Conservation (phyloP, 495 filamentous ascomycete species). For the Aspergillus saccharolyticus region DNA sequence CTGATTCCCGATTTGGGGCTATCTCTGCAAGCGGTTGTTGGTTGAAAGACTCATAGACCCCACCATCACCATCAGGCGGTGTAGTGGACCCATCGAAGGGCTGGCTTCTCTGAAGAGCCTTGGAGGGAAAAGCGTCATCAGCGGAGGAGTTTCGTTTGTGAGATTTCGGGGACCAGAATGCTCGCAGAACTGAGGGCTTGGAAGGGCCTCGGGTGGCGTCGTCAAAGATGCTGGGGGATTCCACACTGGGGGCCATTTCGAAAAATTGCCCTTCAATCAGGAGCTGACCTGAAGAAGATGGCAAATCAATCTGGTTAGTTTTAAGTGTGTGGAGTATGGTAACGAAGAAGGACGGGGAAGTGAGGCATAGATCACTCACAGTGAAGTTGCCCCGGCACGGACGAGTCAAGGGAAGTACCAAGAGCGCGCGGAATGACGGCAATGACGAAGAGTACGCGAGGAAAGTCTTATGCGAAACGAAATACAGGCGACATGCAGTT, state of each 20-base stretch:
- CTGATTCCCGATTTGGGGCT: slow-evolving; percentile 34
- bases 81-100: slow-evolving; percentile 17
- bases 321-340: slow-evolving; percentile 4
- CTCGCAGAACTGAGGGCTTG: slow-evolving; percentile 41
- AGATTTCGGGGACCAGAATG: slow-evolving; percentile 39
- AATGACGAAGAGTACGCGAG: slow-evolving; percentile 19
- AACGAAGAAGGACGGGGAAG: slow-evolving; percentile 8
- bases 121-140: slow-evolving; percentile 28
- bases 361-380: slow-evolving; percentile 27
- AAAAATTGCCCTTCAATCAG: slow-evolving; percentile 29
- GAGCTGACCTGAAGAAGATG: slow-evolving; percentile 18
- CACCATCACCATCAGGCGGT: slow-evolving; percentile 27
- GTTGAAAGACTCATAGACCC: slow-evolving; percentile 15
- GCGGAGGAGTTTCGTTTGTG: slow-evolving; percentile 41
- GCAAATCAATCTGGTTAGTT: slow-evolving; percentile 8
- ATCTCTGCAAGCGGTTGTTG: slow-evolving; percentile 39
- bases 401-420: slow-evolving; percentile 19
- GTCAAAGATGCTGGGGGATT: slow-evolving; percentile 42
- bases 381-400: slow-evolving; percentile 14
- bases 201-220: slow-evolving; percentile 35
- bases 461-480: slow-evolving; percentile 14
- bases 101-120: slow-evolving; percentile 14
- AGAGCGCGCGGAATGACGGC: slow-evolving; percentile 10
- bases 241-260: slow-evolving; percentile 34
- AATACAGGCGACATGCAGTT: slow-evolving; percentile 15